Conservation (phyloP, 192 early-diverging fungal species). For the Pecoramyces ruminantium region DNA sequence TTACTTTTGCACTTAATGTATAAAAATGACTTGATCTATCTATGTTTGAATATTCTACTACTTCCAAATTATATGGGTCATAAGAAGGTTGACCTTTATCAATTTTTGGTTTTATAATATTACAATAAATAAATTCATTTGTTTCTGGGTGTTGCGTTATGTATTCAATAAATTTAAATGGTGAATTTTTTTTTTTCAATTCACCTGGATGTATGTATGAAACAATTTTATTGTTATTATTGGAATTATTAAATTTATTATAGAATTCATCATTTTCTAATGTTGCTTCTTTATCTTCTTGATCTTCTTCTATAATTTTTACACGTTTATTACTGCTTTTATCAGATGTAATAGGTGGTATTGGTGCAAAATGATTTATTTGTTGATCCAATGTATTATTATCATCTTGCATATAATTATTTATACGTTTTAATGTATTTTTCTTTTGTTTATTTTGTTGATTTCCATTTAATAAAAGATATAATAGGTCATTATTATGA, state of each 20-base stretch:
- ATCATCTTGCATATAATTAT: neutral
- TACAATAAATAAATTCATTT: slow-evolving; percentile 27
- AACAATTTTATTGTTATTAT: neutral
- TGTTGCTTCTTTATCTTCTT: neutral
- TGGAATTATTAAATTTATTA: neutral
- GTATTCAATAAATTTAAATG: slow-evolving; percentile 22
- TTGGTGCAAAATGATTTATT: neutral
- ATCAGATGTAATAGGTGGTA: neutral
- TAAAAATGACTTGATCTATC: slow-evolving; percentile 22
- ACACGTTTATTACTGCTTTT: neutral
- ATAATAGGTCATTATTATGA: neutral
- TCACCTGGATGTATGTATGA: neutral
- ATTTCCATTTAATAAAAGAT: neutral
- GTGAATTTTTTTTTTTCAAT: slow-evolving; percentile 1
- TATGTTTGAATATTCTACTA: slow-evolving; percentile 21
- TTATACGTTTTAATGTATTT: neutral
- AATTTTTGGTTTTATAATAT: slow-evolving; percentile 9
- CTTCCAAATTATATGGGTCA: slow-evolving; percentile 33
- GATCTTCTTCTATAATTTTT: neutral
- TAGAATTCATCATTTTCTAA: neutral
- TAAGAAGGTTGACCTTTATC: slow-evolving; percentile 14
- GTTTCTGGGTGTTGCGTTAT: slow-evolving; percentile 11
- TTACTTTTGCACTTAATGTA: slow-evolving; percentile 23
- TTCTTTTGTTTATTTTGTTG: neutral
- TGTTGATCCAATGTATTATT: neutral